phyloP scores from a whole-genome alignment of 1,284 basidiomycete genomes.

The Marasmius oreades region DNA sequence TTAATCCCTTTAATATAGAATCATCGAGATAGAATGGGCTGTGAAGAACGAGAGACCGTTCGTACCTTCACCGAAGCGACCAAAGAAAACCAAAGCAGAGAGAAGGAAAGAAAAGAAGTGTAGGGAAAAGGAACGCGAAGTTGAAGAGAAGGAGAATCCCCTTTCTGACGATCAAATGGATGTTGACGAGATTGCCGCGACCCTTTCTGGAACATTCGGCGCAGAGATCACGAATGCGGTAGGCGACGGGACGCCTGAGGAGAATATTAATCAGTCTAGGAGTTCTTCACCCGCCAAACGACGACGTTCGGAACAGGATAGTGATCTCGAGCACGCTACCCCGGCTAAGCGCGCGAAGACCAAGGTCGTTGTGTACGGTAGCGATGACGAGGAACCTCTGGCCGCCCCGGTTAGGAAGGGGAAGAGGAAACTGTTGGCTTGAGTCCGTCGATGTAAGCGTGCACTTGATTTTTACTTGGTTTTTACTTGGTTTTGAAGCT shows the following conservation, averaged over 20 bases:
- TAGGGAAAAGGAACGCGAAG: neutral
- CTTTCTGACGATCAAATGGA: slow-evolving; percentile 12
- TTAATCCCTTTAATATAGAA: slow-evolving; percentile 9
- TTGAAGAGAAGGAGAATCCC: neutral
- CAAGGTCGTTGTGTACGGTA: neutral
- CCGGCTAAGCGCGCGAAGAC: neutral
- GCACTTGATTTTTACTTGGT: too few relatives aligned
- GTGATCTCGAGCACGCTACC: neutral
- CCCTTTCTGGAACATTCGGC: neutral
- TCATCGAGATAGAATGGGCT: slow-evolving; percentile 30
- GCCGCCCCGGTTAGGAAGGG: slow-evolving; percentile 1
- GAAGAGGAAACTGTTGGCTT: slow-evolving; percentile 3
- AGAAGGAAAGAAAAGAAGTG: slow-evolving; percentile 11
- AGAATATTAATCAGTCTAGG: neutral
- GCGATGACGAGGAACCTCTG: slow-evolving; percentile 3
- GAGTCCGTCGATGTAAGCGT: neutral
- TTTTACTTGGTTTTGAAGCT: too few relatives aligned
- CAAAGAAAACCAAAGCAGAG: slow-evolving; percentile 18
- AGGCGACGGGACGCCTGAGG: neutral
- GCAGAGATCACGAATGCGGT: slow-evolving; percentile 2
- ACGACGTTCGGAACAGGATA: neutral
- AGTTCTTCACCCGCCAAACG: neutral
- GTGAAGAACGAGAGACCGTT: slow-evolving; percentile 8
- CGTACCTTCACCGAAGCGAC: slow-evolving; percentile 1
- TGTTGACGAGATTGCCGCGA: slow-evolving; percentile 7